These are phyloP conservation scores for Agaricus sinodeliciosus DNA, from an alignment of 768 basidiomycete species.

Conservation along the genomic window DNA sequence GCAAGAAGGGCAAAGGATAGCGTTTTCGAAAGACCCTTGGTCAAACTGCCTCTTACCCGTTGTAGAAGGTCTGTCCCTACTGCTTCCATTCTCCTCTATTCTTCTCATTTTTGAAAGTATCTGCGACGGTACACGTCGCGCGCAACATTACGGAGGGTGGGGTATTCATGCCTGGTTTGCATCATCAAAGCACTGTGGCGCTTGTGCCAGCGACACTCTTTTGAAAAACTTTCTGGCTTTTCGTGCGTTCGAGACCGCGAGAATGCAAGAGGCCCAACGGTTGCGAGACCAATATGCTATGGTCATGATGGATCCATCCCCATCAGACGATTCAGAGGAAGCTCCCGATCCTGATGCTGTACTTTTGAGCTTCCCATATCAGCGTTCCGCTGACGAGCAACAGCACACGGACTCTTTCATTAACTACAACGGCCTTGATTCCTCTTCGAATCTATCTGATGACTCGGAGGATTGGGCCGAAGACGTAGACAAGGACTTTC, in stretches of 20 bases:
- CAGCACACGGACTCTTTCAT: neutral
- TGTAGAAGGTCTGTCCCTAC: slow-evolving; percentile 4
- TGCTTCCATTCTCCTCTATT: neutral
- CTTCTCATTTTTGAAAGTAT: neutral
- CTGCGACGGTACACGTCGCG: slow-evolving; percentile 7
- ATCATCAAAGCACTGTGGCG: slow-evolving; percentile 5
- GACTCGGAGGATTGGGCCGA: neutral
- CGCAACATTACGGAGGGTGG: slow-evolving; percentile 3
- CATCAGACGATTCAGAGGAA: neutral
- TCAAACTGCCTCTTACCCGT: slow-evolving; percentile 5
- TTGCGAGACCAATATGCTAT: neutral
- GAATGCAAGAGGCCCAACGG: neutral
- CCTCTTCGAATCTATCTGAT: neutral
- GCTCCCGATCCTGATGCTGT: neutral
- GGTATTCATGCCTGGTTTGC: slow-evolving; percentile 7
- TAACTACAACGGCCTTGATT: slow-evolving; percentile 7
- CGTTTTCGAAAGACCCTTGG: slow-evolving; percentile 5
- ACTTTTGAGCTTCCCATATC: slow-evolving; percentile 9
- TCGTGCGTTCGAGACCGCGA: slow-evolving; percentile 2
- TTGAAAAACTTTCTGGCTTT: neutral
- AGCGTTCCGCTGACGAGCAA: neutral
- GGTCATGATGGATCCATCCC: neutral
- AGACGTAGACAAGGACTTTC: slow-evolving; percentile 2
- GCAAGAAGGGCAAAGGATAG: slow-evolving; percentile 1
- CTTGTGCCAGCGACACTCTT: neutral